Evolutionary conservation across 371 early-diverging fungal species (phyloP).

Genomic region (Mucor irregularis): DNA sequence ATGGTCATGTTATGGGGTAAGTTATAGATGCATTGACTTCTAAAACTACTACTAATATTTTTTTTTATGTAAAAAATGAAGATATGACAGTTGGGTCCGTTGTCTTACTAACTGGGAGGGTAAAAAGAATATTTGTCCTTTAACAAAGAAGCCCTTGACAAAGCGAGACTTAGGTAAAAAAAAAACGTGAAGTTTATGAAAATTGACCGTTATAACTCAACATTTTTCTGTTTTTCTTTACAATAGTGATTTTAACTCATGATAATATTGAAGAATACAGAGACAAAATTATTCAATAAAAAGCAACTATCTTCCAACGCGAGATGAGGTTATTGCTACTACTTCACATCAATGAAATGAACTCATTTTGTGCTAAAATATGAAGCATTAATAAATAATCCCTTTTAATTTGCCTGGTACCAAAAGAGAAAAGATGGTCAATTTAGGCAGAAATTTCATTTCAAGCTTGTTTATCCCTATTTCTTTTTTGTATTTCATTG

Average conservation of each 20-base stretch:
- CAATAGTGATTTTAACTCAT: slow-evolving; percentile 32
- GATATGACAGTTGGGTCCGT: slow-evolving; percentile 90
- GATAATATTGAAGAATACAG: slow-evolving; percentile 38
- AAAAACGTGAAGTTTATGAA: not conserved
- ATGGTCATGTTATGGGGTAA: slow-evolving; percentile 93
- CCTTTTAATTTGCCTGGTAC: too few relatives aligned
- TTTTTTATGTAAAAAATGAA: slow-evolving; percentile 5
- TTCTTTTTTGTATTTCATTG: not conserved
- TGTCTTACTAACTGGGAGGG: slow-evolving; percentile 82
- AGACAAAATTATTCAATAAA: slow-evolving; percentile 30
- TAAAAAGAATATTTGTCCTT: slow-evolving; percentile 85
- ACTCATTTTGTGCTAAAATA: too few relatives aligned
- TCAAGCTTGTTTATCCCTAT: too few relatives aligned
- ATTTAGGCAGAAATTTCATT: too few relatives aligned
- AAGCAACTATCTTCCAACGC: too few relatives aligned
- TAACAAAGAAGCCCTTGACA: slow-evolving; percentile 90
- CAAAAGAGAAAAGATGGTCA: too few relatives aligned
- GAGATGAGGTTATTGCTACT: too few relatives aligned
- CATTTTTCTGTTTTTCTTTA: too few relatives aligned
- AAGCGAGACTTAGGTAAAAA: slow-evolving; percentile 77
- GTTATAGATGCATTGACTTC: not conserved
- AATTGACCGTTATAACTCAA: not conserved
- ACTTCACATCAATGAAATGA: too few relatives aligned
- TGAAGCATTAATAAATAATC: too few relatives aligned
- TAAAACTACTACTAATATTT: not conserved